Evolutionary conservation across 345 rosid genomes (phyloP).

Genomic region (Aurinia saxatilis): DNA sequence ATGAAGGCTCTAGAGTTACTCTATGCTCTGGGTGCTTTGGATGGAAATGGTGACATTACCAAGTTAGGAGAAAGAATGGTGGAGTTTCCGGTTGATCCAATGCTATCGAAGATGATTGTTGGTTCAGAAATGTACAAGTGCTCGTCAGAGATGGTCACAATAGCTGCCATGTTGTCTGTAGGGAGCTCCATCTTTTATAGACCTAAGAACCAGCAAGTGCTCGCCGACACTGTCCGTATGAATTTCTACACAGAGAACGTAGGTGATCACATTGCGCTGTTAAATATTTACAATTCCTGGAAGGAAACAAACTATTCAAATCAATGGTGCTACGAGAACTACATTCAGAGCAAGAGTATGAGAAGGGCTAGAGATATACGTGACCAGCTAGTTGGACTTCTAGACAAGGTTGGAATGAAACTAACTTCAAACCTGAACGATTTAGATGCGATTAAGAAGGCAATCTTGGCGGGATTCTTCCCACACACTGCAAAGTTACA

Average conservation of each 20-base stretch:
- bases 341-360: constrained; percentile 93
- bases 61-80: constrained; percentile 91
- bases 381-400: constrained; percentile 77
- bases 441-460: constrained; percentile 71
- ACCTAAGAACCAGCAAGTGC: constrained; percentile 83
- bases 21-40: constrained; percentile 78
- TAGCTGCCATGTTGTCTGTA: constrained; percentile 82
- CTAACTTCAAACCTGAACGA: constrained; percentile 49
- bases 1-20: constrained; percentile 73
- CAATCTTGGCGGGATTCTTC: constrained; percentile 84
- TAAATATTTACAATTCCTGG: constrained; percentile 84
- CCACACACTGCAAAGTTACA: constrained; percentile 81
- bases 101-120: constrained; percentile 84
- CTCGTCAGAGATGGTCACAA: constrained; percentile 71
- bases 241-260: constrained; percentile 74
- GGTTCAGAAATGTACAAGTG: constrained; percentile 78
- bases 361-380: constrained; percentile 87
- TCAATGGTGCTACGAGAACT: constrained; percentile 94
- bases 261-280: constrained; percentile 87
- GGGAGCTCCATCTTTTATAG: constrained; percentile 91
- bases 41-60: constrained; percentile 75
- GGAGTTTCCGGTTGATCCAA: constrained; percentile 92
- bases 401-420: constrained; percentile 88
- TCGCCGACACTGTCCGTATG: constrained; percentile 85
- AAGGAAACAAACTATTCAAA: constrained; percentile 78